Base-by-base conservation (phyloP, 306 rosid genomes). In the Cucumis melo region DNA sequence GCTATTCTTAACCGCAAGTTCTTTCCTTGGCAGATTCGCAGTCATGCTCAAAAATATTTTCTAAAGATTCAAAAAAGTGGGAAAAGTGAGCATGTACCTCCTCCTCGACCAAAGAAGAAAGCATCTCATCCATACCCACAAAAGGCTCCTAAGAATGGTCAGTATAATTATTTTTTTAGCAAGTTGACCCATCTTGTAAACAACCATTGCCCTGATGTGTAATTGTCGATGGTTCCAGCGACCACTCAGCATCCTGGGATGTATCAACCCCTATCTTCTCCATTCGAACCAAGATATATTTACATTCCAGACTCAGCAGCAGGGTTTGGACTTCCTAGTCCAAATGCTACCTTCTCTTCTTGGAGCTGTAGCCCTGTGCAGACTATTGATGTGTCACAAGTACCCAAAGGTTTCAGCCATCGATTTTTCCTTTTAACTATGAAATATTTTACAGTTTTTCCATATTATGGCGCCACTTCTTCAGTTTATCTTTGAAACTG, bases 101-200 rank as follows among this genome's bases (percentile, higher is more conserved):
- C 98, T 41, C 98, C 98, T 81, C 88, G 98, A 56, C 96, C 97
- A 38, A 94, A 94, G 87, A 89, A 96, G 83, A 94, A 92, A 78
- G 96, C 98, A 78, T 60, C 94, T 83, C 98, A 89, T 61, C 98
- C 98, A 32, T 94, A 94, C 82, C 98, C 98, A 65, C 98, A 93
- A 76, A 94, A 94, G 66, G 97, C 98, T 82, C 89, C 96, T 53
- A 91, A 90, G 85, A 85, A 19, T 19, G 82, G 98, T 91, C n/a
- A 63, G 87, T 76, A 72, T 78, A 78, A 77, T 23, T 8, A 29
- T 46, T 41, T 61, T 16, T 64, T 82, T 34, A 24, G 73, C 50
- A 1, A 48, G 46, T 41, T 83, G 67, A 27, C 8, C 54, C 0
- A 76, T 21, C 34, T 60, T 82, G 27, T 32, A 72, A 46, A 62